Conservation (phyloP, 371 early-diverging fungal species). For the Rhizoclosmatium hyalinum region DNA sequence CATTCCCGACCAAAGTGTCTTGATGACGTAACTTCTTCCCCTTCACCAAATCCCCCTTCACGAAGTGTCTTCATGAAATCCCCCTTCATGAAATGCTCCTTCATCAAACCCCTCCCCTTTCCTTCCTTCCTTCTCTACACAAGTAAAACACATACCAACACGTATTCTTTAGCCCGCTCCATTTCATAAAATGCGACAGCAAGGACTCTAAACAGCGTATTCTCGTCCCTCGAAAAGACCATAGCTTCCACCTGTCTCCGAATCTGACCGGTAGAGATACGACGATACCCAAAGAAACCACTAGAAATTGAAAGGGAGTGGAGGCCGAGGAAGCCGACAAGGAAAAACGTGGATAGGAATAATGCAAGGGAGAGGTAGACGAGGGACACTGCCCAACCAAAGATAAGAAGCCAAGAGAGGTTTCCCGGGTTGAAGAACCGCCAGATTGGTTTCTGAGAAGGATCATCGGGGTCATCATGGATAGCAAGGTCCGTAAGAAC, state of each 20-base stretch:
- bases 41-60: too few relatives aligned
- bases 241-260: constrained; percentile 7
- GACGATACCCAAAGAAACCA: neutral
- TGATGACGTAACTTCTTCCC: too few relatives aligned
- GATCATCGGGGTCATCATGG: constrained; percentile 63
- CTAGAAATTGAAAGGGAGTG: neutral
- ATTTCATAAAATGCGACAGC: constrained; percentile 34
- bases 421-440: constrained; percentile 77
- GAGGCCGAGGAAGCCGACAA: constrained; percentile 38
- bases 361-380: constrained; percentile 56
- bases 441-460: constrained; percentile 39
- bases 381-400: constrained; percentile 89
- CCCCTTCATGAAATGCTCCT: neutral
- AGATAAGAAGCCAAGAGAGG: constrained; percentile 81
- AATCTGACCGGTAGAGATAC: neutral
- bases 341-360: constrained; percentile 41
- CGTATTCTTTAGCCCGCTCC: constrained; percentile 39
- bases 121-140: neutral
- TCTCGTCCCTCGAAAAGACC: constrained; percentile 4
- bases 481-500: constrained; percentile 79
- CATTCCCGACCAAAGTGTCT: too few relatives aligned
- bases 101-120: neutral
- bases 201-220: constrained; percentile 13
- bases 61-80: too few relatives aligned
- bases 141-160: constrained; percentile 29